These are phyloP conservation scores for Ganoderma lingzhi DNA, from an alignment of 1,284 basidiomycete genomes.

Conservation along the genomic window DNA sequence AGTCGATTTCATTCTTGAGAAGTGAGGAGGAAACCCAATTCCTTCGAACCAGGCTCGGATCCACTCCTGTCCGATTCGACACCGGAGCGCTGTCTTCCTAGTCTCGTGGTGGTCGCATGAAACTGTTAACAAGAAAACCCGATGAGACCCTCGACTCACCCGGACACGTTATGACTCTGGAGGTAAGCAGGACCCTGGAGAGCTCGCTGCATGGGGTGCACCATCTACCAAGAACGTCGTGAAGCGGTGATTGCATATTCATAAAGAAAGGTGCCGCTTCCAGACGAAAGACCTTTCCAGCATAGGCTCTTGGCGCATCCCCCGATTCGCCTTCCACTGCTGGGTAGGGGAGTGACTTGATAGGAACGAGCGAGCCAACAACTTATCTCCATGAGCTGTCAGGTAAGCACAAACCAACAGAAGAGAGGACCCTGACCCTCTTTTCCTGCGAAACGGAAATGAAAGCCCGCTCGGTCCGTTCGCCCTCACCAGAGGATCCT, in stretches of 20 bases:
- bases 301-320: not conserved
- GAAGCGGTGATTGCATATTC: not conserved
- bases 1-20: not conserved
- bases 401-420: slow-evolving; percentile 3
- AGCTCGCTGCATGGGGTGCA: not conserved
- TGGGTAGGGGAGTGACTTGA: not conserved
- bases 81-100: slow-evolving; percentile 3
- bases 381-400: not conserved
- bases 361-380: not conserved
- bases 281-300: slow-evolving; percentile 1
- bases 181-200: not conserved
- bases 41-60: not conserved
- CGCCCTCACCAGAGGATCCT: not conserved
- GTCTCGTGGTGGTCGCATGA: not conserved
- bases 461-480: slow-evolving; percentile 1
- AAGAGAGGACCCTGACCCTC: slow-evolving; percentile 1
- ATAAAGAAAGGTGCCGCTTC: not conserved
- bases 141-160: not conserved
- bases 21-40: not conserved
- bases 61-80: not conserved
- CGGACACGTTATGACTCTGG: not conserved
- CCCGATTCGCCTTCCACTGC: not conserved
- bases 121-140: not conserved
- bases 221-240: not conserved
- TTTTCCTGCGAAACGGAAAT: slow-evolving; percentile 4